These are phyloP conservation scores for Colletotrichum noveboracense DNA, from an alignment of 2,329 filamentous ascomycete genomes.

Conservation along the genomic window DNA sequence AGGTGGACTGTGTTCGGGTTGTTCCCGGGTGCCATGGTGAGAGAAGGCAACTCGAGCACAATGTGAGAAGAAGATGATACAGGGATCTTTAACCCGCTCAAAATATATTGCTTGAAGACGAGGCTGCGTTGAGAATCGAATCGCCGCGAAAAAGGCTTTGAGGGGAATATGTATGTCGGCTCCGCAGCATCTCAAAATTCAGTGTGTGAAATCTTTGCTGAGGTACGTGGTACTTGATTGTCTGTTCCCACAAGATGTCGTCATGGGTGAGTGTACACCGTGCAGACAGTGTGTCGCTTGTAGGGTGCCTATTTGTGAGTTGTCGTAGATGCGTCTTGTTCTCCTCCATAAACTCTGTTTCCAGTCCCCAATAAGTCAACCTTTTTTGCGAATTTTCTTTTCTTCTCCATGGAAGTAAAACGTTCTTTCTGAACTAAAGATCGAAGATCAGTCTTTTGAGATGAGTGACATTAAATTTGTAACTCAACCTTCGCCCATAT, in stretches of 20 bases:
- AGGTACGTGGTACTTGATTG: neutral
- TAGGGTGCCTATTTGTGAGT: neutral
- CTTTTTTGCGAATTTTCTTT: too few relatives aligned
- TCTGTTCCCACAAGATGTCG: neutral
- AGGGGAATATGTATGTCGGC: neutral
- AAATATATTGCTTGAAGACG: neutral
- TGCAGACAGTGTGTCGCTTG: accelerated
- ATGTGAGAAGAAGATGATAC: accelerated
- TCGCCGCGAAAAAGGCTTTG: neutral
- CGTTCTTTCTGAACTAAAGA: accelerated
- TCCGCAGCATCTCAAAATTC: neutral
- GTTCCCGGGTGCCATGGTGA: neutral
- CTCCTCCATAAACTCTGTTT: neutral
- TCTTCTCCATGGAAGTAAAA: too few relatives aligned
- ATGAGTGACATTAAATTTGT: too few relatives aligned
- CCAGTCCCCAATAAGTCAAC: too few relatives aligned
- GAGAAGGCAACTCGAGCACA: neutral
- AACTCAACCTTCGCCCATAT: too few relatives aligned
- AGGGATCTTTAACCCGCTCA: neutral
- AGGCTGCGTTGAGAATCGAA: neutral
- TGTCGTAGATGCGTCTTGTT: neutral
- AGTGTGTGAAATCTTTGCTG: neutral
- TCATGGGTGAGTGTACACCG: neutral
- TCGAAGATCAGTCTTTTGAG: too few relatives aligned
- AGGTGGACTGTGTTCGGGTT: constrained; percentile 34